Evolutionary conservation across 306 rosid genomes (phyloP).

Genomic region (Cucumis cinereus): DNA sequence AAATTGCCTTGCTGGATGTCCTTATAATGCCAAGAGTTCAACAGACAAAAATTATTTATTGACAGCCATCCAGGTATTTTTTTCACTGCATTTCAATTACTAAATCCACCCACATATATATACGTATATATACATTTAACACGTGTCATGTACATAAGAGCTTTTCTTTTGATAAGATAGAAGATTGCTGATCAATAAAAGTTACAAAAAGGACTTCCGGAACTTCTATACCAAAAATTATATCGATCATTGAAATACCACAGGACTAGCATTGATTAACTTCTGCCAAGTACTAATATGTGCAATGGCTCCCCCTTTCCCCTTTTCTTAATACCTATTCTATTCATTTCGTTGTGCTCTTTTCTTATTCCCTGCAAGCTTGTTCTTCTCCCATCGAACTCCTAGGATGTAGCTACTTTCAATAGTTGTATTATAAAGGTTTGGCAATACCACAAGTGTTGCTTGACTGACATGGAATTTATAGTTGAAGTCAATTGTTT

Average conservation of each 20-base stretch:
- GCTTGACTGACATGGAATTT: not conserved
- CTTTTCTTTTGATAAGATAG: not conserved
- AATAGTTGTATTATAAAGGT: not conserved
- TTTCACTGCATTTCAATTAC: not conserved
- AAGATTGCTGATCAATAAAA: not conserved
- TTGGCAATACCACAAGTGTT: not conserved
- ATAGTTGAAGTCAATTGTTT: not conserved
- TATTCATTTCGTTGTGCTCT: not conserved
- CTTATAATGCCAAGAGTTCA: constrained; percentile 23
- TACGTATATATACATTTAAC: not conserved
- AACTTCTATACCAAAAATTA: not conserved
- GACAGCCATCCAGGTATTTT: constrained; percentile 20
- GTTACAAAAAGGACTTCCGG: not conserved
- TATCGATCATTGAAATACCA: not conserved
- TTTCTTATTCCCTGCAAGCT: not conserved
- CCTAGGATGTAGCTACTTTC: not conserved
- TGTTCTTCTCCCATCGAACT: not conserved
- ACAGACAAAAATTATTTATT: constrained; percentile 18
- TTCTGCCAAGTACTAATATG: not conserved
- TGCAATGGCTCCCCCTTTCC: not conserved
- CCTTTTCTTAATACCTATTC: not conserved
- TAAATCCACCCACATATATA: not conserved
- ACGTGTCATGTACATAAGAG: not conserved
- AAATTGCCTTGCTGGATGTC: constrained; percentile 30
- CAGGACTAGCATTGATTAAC: not conserved